Conservation (phyloP, 306 rosid genomes). For the Sphenostylis stenocarpa region DNA sequence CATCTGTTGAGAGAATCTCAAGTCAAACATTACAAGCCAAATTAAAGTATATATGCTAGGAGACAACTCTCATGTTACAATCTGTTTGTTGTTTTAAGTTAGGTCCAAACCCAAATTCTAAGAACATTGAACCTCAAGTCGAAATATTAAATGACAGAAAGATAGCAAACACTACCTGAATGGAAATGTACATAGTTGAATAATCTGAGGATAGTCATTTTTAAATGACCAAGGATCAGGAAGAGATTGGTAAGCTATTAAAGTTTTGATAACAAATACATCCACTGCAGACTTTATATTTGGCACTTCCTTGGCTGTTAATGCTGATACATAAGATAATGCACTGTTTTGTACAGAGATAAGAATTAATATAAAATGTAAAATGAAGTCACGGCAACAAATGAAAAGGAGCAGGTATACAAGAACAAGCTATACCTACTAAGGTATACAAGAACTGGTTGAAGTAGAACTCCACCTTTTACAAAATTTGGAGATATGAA, state of each 20-base stretch:
- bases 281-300: slow-evolving; percentile 66
- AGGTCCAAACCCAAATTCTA: too few species aligned
- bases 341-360: slow-evolving; percentile 65
- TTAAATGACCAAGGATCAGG: slow-evolving; percentile 81
- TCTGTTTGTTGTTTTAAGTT: too few species aligned
- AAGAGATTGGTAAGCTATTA: slow-evolving; percentile 87
- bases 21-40: not conserved
- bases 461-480: slow-evolving; percentile 70
- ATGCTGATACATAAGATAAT: slow-evolving; percentile 62
- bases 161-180: slow-evolving; percentile 65
- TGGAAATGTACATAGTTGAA: slow-evolving; percentile 83
- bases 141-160: slow-evolving; percentile 13
- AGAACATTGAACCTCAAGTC: not conserved
- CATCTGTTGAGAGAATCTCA: not conserved
- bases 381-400: slow-evolving; percentile 21
- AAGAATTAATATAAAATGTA: slow-evolving; percentile 23
- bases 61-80: too few species aligned
- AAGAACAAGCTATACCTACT: slow-evolving; percentile 61
- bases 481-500: slow-evolving; percentile 58
- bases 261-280: slow-evolving; percentile 60
- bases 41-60: too few species aligned
- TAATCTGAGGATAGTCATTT: slow-evolving; percentile 76
- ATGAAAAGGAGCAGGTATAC: not conserved
- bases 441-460: slow-evolving; percentile 88
- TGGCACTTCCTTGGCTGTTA: slow-evolving; percentile 65